These are phyloP conservation scores for Chaetomidium leptoderma DNA, from an alignment of 495 filamentous ascomycete genomes.

Conservation along the genomic window DNA sequence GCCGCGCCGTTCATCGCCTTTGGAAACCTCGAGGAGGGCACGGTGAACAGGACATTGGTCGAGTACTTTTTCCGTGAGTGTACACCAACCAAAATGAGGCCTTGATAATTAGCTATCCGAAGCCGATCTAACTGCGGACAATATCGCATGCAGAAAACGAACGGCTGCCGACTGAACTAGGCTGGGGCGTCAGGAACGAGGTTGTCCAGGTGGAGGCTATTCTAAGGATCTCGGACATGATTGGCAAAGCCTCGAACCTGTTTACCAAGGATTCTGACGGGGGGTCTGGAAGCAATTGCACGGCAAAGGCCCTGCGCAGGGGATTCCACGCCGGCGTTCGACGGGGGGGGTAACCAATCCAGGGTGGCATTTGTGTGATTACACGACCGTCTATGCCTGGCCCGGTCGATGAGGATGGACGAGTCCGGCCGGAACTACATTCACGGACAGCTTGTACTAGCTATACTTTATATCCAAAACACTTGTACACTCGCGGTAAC, in stretches of 20 bases:
- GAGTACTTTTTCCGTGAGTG: slow-evolving; percentile 4
- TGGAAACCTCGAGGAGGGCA: background rate
- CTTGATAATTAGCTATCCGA: background rate
- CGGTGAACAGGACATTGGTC: background rate
- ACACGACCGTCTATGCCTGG: too few relatives aligned
- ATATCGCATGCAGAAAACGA: background rate
- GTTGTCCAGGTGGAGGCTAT: background rate
- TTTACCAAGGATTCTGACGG: background rate
- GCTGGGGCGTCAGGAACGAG: background rate
- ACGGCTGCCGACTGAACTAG: background rate
- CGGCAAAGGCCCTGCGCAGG: background rate
- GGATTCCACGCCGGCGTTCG: slow-evolving; percentile 1
- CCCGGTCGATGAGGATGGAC: too few relatives aligned
- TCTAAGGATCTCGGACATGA: slow-evolving; percentile 2
- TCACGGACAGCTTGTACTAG: too few relatives aligned
- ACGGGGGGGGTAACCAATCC: background rate
- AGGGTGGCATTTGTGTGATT: too few relatives aligned
- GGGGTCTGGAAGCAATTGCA: background rate
- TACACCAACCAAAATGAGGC: background rate
- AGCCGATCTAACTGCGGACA: too few relatives aligned
- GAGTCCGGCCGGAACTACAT: too few relatives aligned
- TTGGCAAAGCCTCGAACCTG: background rate
- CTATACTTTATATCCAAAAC: too few relatives aligned
- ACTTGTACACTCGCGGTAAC: too few relatives aligned
- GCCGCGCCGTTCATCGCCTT: background rate